Percentiles rank a stretch among this genome's conserved stretches.
These are phyloP conservation scores for Penicilliopsis zonata DNA, from an alignment of 495 filamentous ascomycete species.

Conservation along the genomic window DNA sequence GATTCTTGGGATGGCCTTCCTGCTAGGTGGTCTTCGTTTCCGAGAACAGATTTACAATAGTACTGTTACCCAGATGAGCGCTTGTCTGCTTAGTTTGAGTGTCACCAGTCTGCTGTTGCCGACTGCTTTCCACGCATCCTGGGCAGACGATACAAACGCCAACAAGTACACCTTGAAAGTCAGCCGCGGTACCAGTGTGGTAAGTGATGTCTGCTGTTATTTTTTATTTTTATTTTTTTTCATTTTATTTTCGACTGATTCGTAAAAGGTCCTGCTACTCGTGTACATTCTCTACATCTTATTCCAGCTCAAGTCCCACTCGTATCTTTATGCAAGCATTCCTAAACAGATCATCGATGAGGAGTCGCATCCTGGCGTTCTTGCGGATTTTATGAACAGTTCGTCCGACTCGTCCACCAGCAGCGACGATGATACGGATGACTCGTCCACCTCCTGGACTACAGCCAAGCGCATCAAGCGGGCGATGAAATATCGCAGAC, in stretches of 20 bases:
- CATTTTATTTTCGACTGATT: too few species aligned
- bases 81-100: conserved; percentile 77
- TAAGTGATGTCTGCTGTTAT: conserved; percentile 21
- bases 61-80: conserved; percentile 91
- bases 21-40: conserved; percentile 75
- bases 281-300: conserved; percentile 78
- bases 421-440: conserved; percentile 54
- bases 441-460: conserved; percentile 55
- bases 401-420: conserved; percentile 51
- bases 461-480: conserved; percentile 63
- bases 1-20: conserved; percentile 83
- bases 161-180: conserved; percentile 64
- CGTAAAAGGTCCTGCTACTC: conserved; percentile 52
- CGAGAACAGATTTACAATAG: conserved; percentile 93
- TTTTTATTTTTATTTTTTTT: neutral
- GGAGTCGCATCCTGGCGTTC: conserved; percentile 70
- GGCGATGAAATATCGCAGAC: conserved; percentile 52
- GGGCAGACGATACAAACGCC: conserved; percentile 46
- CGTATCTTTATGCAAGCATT: conserved; percentile 83
- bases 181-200: conserved; percentile 83
- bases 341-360: conserved; percentile 85
- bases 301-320: conserved; percentile 86
- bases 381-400: conserved; percentile 67
- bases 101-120: conserved; percentile 77
- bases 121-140: conserved; percentile 89